Evolutionary conservation across 306 rosid species (phyloP).

Genomic region (Cyclanthera cordifolia): DNA sequence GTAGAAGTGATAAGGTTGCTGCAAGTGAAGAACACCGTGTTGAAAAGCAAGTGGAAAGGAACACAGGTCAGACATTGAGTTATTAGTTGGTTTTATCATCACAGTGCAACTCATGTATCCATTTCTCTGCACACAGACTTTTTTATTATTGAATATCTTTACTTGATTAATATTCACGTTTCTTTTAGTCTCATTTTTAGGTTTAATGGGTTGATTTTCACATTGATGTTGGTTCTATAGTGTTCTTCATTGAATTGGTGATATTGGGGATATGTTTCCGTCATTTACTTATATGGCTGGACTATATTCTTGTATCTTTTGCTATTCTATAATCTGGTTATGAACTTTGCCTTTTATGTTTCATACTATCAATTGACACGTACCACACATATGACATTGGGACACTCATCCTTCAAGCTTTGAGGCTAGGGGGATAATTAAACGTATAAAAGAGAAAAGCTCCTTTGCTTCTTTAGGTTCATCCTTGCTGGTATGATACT

Average conservation of each 20-base stretch:
- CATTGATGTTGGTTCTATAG: neutral
- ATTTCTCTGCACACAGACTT: neutral
- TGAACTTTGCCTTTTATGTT: neutral
- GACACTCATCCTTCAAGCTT: neutral
- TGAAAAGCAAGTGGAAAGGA: conserved; percentile 54
- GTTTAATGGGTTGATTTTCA: neutral
- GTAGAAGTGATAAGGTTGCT: conserved; percentile 47
- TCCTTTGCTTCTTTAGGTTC: neutral
- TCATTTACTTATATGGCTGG: neutral
- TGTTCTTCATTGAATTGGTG: neutral
- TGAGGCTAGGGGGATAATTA: neutral
- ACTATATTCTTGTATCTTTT: neutral
- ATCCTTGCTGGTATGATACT: neutral
- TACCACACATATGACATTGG: neutral
- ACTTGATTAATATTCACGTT: neutral
- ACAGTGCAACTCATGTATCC: neutral
- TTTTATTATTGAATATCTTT: neutral
- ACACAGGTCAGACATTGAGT: conserved; percentile 53
- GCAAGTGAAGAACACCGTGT: conserved; percentile 49
- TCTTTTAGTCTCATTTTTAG: neutral
- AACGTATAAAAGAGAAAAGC: neutral
- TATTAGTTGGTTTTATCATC: neutral
- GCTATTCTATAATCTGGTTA: neutral
- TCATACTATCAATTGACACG: neutral
- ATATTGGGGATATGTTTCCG: neutral